Evolutionary conservation across 1,139 yeast species (phyloP).

Genomic region (Blastobotrys aristatus): DNA sequence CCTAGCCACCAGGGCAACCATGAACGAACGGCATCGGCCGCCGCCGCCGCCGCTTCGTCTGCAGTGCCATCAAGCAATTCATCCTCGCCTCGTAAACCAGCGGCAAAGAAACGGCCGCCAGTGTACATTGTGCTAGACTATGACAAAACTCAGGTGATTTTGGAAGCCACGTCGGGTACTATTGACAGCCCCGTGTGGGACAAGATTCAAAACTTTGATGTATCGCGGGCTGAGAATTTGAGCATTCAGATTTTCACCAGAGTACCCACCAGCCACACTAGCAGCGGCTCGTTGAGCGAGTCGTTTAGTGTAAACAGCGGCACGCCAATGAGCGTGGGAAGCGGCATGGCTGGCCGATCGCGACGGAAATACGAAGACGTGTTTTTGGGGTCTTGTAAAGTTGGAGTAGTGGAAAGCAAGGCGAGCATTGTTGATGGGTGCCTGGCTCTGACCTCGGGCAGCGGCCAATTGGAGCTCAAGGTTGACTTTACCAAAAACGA

Average conservation of each 20-base stretch:
- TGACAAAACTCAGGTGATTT: conserved; percentile 65
- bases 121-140: conserved; percentile 41
- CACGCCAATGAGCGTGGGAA: conserved; percentile 12
- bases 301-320: conserved; percentile 5
- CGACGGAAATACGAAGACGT: conserved; percentile 34
- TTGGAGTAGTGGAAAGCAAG: conserved; percentile 21
- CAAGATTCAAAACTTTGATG: conserved; percentile 87
- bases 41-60: neutral
- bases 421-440: conserved; percentile 25
- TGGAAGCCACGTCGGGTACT: conserved; percentile 74
- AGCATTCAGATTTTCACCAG: conserved; percentile 72
- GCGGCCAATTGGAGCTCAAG: conserved; percentile 49
- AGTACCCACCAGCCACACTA: conserved; percentile 43
- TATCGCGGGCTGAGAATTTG: conserved; percentile 56
- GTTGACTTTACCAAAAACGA: conserved; percentile 71
- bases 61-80: neutral
- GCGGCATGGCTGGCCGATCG: neutral
- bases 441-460: conserved; percentile 35
- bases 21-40: neutral
- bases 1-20: conserved; percentile 32
- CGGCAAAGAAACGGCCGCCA: conserved; percentile 27
- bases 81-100: conserved; percentile 4
- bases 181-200: conserved; percentile 67
- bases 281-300: neutral
- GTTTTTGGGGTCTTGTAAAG: conserved; percentile 36